Conservation (phyloP, 139 green algal species). For the Trebouxia sp. region DNA sequence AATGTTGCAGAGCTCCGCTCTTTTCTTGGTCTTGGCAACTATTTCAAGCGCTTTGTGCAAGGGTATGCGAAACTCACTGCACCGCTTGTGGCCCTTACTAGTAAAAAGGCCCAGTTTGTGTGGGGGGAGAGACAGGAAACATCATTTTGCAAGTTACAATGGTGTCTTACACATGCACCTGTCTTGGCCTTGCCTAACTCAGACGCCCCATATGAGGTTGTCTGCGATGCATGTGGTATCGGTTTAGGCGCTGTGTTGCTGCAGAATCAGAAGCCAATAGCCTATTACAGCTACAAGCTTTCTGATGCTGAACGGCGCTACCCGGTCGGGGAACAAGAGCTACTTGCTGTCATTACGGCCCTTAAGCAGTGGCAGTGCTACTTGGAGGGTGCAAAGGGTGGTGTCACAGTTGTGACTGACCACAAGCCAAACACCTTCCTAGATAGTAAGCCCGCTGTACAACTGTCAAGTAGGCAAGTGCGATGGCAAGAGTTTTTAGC, state of each 20-base stretch:
- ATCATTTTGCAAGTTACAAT: constrained; percentile 29
- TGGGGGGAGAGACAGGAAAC: constrained; percentile 23
- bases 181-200: constrained; percentile 33
- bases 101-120: constrained; percentile 21
- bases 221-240: constrained; percentile 41
- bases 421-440: constrained; percentile 36
- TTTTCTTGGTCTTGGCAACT: constrained; percentile 48
- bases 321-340: constrained; percentile 36
- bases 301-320: constrained; percentile 37
- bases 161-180: constrained; percentile 31
- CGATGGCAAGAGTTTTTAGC: constrained; percentile 19
- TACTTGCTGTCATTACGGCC: constrained; percentile 43
- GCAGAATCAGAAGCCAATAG: constrained; percentile 33
- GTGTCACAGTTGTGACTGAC: constrained; percentile 34
- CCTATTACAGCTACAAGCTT: constrained; percentile 32
- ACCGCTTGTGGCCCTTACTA: constrained; percentile 38
- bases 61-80: constrained; percentile 33
- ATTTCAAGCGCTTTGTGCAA: constrained; percentile 47
- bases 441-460: constrained; percentile 14
- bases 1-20: constrained; percentile 29
- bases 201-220: constrained; percentile 36
- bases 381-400: constrained; percentile 28
- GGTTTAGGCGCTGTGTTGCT: constrained; percentile 39
- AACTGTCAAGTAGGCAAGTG: constrained; percentile 17
- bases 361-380: constrained; percentile 39